A percentile compares a stretch with the other conserved stretches of the same genome.
These are phyloP conservation scores for Liriodendron chinense DNA, from an alignment of 164 flowering plant species.

Conservation along the genomic window DNA sequence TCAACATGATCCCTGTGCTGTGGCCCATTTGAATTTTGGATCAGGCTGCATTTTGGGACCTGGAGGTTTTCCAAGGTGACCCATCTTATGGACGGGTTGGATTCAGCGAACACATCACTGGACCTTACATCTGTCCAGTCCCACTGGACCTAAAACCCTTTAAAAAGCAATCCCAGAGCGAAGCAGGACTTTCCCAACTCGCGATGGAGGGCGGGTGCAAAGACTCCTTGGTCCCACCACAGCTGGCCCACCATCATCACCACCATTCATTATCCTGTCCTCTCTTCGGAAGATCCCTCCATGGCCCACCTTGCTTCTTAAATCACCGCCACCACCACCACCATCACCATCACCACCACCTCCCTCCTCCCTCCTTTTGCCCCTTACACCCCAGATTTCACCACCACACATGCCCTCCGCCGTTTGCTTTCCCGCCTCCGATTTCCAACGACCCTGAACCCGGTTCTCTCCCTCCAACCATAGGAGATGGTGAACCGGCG, in stretches of 20 bases:
- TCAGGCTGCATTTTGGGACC: too few species aligned
- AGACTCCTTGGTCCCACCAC: background rate
- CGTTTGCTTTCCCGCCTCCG: background rate
- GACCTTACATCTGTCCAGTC: too few species aligned
- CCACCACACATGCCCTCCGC: background rate
- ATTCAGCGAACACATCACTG: too few species aligned
- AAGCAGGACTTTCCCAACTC: too few species aligned
- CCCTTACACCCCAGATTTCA: background rate
- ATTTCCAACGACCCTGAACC: background rate
- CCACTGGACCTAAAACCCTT: too few species aligned
- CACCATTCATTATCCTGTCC: background rate
- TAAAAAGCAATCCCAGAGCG: too few species aligned
- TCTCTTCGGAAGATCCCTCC: background rate
- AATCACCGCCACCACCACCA: background rate
- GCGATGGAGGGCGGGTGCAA: background rate
- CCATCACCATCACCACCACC: background rate
- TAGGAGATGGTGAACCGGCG: too few species aligned
- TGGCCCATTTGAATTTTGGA: too few species aligned
- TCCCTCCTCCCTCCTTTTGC: slow-evolving; percentile 1
- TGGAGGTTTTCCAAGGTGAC: too few species aligned
- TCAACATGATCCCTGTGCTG: too few species aligned
- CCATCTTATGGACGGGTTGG: too few species aligned
- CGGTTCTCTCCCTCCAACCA: background rate
- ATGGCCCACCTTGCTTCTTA: background rate
- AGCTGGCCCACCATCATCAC: background rate